A percentile compares a stretch with the other conserved stretches of the same genome.
phyloP scores from a whole-genome alignment of 164 flowering plant species.

The Liquidambar formosana region DNA sequence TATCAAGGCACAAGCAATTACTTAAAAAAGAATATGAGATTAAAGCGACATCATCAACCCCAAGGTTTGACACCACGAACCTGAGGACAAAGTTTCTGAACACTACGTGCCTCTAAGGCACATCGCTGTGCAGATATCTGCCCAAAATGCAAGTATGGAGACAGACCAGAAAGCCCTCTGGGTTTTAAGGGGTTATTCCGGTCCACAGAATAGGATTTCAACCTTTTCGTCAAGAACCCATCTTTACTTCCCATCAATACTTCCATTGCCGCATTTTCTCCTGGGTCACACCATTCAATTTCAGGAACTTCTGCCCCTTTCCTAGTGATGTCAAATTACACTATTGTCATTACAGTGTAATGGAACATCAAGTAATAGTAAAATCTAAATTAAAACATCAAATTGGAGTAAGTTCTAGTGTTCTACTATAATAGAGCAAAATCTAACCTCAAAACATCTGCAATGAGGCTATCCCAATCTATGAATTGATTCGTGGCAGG shows the following conservation, averaged over 20 bases:
- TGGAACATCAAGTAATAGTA: background rate
- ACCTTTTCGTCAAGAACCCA: conserved; percentile 78
- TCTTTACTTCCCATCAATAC: conserved; percentile 64
- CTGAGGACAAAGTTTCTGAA: conserved; percentile 61
- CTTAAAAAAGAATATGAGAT: background rate
- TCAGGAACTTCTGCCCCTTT: conserved; percentile 94
- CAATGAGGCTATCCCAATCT: conserved; percentile 76
- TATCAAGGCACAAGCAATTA: background rate
- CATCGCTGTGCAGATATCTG: conserved; percentile 91
- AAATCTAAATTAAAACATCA: background rate
- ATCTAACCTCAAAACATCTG: conserved; percentile 64
- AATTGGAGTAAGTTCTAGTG: background rate
- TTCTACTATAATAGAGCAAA: background rate
- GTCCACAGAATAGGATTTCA: conserved; percentile 65
- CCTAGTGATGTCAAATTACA: conserved; percentile 38
- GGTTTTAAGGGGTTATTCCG: conserved; percentile 86
- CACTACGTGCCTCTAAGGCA: conserved; percentile 77
- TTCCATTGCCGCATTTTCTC: conserved; percentile 81
- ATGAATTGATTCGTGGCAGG: conserved; percentile 23
- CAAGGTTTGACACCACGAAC: conserved; percentile 36
- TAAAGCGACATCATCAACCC: background rate
- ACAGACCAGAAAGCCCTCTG: conserved; percentile 80
- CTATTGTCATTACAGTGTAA: background rate
- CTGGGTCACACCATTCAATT: conserved; percentile 84
- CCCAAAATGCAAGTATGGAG: conserved; percentile 98